phyloP scores from a whole-genome alignment of 306 rosid genomes.

The Gleditsia sinensis region DNA sequence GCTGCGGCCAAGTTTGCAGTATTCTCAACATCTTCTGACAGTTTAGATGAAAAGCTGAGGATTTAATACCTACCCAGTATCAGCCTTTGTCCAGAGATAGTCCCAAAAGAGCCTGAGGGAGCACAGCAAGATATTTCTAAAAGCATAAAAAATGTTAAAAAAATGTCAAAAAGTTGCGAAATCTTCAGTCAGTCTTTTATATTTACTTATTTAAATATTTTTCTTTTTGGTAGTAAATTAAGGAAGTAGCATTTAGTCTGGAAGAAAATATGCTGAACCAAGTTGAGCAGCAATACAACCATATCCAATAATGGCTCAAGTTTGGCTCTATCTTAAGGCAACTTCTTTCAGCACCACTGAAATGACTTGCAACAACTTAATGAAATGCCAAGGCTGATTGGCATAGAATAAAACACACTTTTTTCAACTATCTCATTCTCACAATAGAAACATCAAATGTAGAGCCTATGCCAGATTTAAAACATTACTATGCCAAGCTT shows the following conservation, averaged over 20 bases:
- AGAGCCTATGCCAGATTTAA: slow-evolving; percentile 6
- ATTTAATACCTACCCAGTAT: slow-evolving; percentile 53
- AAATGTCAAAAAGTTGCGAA: slow-evolving; percentile 33
- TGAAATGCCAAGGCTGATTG: slow-evolving; percentile 24
- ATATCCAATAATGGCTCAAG: slow-evolving; percentile 22
- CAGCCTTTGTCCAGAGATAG: slow-evolving; percentile 46
- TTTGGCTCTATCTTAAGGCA: slow-evolving; percentile 22
- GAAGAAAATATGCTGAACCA: slow-evolving; percentile 30
- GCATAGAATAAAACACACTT: slow-evolving; percentile 21
- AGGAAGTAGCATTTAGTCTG: slow-evolving; percentile 32
- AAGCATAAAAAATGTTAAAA: slow-evolving; percentile 40
- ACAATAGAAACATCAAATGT: neutral
- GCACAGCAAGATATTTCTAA: slow-evolving; percentile 51
- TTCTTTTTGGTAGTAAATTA: slow-evolving; percentile 5
- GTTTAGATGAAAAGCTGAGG: slow-evolving; percentile 46
- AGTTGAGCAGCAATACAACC: slow-evolving; percentile 23
- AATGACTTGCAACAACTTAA: slow-evolving; percentile 22
- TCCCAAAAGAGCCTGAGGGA: slow-evolving; percentile 51
- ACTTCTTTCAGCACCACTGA: slow-evolving; percentile 23
- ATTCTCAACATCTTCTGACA: slow-evolving; percentile 43
- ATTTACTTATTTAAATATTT: slow-evolving; percentile 19
- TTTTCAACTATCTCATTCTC: slow-evolving; percentile 28
- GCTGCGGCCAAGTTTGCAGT: slow-evolving; percentile 47
- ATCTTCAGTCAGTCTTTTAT: slow-evolving; percentile 37
- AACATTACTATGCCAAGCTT: slow-evolving; percentile 9